phyloP scores from a whole-genome alignment of 768 basidiomycete species.

The Suillus weaverae region DNA sequence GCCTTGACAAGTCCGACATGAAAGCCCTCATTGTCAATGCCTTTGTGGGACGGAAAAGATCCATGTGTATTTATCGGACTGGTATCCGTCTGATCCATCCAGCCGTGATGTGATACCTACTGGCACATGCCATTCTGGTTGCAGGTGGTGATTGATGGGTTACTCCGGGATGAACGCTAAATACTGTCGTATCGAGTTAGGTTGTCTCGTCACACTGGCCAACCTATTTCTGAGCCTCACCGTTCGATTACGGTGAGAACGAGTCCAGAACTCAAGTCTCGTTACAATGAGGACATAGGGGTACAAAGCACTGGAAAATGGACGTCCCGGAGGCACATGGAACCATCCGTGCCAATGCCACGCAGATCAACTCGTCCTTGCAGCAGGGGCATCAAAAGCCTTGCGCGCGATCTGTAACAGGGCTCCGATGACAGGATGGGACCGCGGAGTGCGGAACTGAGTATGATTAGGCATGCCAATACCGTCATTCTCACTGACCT shows the following conservation, averaged over 20 bases:
- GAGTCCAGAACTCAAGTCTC: background rate
- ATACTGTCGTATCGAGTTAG: background rate
- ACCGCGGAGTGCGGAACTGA: constrained; percentile 20
- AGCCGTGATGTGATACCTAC: constrained; percentile 2
- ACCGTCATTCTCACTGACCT: constrained; percentile 4
- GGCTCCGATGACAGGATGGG: constrained; percentile 1
- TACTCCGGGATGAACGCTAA: background rate
- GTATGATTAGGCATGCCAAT: background rate
- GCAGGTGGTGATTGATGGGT: constrained; percentile 1
- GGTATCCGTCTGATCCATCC: constrained; percentile 8
- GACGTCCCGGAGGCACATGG: background rate
- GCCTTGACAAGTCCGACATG: background rate
- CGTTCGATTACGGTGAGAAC: constrained; percentile 3
- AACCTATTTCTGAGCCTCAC: background rate
- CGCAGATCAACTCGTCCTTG: background rate
- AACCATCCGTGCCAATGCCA: background rate
- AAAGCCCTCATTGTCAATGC: background rate
- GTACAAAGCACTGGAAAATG: background rate
- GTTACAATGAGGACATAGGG: constrained; percentile 6
- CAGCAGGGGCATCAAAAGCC: constrained; percentile 2
- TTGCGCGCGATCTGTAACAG: background rate
- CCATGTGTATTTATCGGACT: constrained; percentile 8
- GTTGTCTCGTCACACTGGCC: background rate
- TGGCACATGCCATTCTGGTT: constrained; percentile 3
- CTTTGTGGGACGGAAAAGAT: constrained; percentile 4